Evolutionary conservation across 805 yeast species (phyloP), one percentile per base, ranked within the genome.

Genomic region (Candida railenensis): DNA sequence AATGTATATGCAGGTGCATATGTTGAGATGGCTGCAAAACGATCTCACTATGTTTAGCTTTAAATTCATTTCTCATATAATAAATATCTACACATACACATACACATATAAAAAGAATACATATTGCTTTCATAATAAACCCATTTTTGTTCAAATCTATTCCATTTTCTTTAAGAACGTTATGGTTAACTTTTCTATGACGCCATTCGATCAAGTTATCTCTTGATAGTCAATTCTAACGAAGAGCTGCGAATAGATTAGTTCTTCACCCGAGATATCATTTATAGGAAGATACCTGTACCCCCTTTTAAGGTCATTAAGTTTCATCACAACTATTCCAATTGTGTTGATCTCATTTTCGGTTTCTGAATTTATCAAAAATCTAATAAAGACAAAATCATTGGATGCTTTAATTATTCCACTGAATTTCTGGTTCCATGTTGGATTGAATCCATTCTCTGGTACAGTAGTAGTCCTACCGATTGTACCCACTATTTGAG

Each of bases 371-470:
- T 77, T 76, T 3, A 83, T 74, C 2, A 73, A 55, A 44, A 87
- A 72, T 46, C 80, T 67, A 7, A 85, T 49, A 58, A 87, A 87
- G 2, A 81, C 76, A 36, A 86, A 68, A 4, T 78, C 74, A 45
- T 69, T 64, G n/a, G 58, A 48, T 38, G 68, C 61, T 5, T 74
- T 61, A 3, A 64, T 61, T 4, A 72, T 53, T 2, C 84, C 74
- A n/a, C 60, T 51, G 49, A 83, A 75, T 3, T 58, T 61, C 42
- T 77, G 74, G 50, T 84, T 80, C 97, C 97, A 92, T 4, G 76
- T 65, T 0, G 97, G 97, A 58, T 87, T 89, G 66, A 88, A 89
- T 0, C 97, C 97, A 64, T 91, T 90, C 42, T 80, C 82, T 4
- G 62, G 58, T 1, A 85, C 76, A 1, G 71, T 62, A 3, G 43